Base-by-base conservation (phyloP, 768 basidiomycete species). In the Gyrodon lividus region DNA sequence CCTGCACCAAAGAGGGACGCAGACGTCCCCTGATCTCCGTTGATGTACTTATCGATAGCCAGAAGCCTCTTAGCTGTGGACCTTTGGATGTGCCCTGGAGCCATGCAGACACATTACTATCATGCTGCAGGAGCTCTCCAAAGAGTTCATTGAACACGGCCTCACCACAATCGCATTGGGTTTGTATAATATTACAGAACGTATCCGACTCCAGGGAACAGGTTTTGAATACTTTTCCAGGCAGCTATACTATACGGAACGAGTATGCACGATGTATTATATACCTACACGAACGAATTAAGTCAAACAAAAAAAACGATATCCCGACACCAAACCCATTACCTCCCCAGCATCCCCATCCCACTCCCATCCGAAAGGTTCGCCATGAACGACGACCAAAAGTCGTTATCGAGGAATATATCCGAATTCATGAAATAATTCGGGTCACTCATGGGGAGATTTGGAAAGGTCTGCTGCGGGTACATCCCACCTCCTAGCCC, bases 311-410 rank as follows among this genome's bases (percentile, higher is more conserved):
- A 47, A 41, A 9, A 9, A 40, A 40, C 12, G 2, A 28, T 1
- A 9, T 4, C 40, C 17, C 3, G 17, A 50, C 5, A 23, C 10
- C 28, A 9, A 41, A 22, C n/a, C 20, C 13, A 12, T 48, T 39
- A 58, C 7, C 58, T 30, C 12, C 54, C 46, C 43, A 56, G 54
- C 48, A 55, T 51, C 31, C 20, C 34, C 43, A 53, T 51, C 53
- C 54, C 49, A 42, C 37, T 50, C 12, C 51, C 65, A 39, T 66
- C 66, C 2, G 64, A 46, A 43, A 73, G 52, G 47, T 69, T 72
- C 13, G 62, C 62, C 62, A 76, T 64, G 35, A 77, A 76, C 6
- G 72, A 70, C 19, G 69, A 61, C 75, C 75, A 77, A 53, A 77
- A 77, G 8, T 70, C 68, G 23, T 69, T 64, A 50, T 77, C 75